Base-by-base conservation (phyloP, 768 basidiomycete genomes). In the Tubosaeta sp. region DNA sequence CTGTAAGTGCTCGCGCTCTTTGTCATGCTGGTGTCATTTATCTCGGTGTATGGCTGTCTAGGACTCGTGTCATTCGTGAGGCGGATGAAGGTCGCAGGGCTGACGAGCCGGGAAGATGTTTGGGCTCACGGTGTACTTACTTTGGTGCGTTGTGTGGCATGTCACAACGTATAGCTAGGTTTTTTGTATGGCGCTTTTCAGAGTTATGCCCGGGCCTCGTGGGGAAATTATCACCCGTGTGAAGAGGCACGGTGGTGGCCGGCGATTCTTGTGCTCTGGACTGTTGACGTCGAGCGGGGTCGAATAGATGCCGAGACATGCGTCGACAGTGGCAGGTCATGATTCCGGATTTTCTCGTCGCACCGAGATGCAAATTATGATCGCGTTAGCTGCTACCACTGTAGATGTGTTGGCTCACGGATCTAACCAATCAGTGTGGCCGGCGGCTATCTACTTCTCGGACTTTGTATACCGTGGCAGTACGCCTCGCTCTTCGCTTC, bases 111-210 rank as follows among this genome's bases (percentile, higher is more conserved):
- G 75, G 1, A 92, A 99, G 72, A 92, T 97, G 88, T 97, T 83
- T 66, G 82, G 71, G 0, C 74, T 95, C 6, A 87, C 92, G 0
- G 75, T 87, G 1, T 88, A 86, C 66, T 97, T 97, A 22, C 22
- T 22, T 22, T 1, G 88, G 94, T 83, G 46, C 5, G 57, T 51
- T 14, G 46, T 4, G 19, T 2, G 26, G 8, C 44, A 2, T 9
- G 27, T 31, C 11, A 37, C n/a, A 19, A 0, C 1, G 25, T 39
- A 11, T 9, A 12, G 1, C 14, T 50, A 85, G 84, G 84, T 49
- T 72, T 79, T 58, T 79, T 92, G 1, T 94, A 88, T 59, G 94
- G 95, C 5, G 88, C 93, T 0, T 97, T 97, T 72, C 92, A 95
- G 68, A 81, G 88, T 22, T 95, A 93, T 56, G 88, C 92, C 0